phyloP scores from a whole-genome alignment of 164 flowering plant species.

The Chimonanthus salicifolius region DNA sequence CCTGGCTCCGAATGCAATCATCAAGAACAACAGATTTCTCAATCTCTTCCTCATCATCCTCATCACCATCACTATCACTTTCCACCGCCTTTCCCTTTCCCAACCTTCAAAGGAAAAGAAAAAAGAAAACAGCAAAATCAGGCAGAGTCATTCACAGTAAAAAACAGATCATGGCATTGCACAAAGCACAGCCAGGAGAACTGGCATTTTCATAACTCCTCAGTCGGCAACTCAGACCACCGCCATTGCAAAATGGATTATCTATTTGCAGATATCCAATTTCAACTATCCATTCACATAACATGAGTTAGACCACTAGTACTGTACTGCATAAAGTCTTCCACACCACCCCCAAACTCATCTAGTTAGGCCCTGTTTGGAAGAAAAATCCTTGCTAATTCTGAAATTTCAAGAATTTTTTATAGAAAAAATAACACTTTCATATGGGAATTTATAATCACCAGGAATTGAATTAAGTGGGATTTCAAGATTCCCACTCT shows the following conservation, averaged over 20 bases:
- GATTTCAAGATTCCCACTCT: too few relatives aligned
- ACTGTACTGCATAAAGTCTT: too few relatives aligned
- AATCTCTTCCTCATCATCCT: slow-evolving; percentile 27
- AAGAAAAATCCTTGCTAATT: background rate
- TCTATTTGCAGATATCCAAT: too few relatives aligned
- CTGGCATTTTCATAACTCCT: background rate
- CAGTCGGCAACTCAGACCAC: background rate
- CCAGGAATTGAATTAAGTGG: too few relatives aligned
- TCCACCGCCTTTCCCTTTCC: slow-evolving; percentile 61
- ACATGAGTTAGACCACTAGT: too few relatives aligned
- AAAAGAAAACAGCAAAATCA: background rate
- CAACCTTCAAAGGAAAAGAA: slow-evolving; percentile 37
- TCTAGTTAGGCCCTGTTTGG: too few relatives aligned
- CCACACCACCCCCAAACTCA: too few relatives aligned
- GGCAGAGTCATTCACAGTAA: background rate
- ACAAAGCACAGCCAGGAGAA: background rate
- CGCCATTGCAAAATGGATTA: too few relatives aligned
- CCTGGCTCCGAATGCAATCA: slow-evolving; percentile 39
- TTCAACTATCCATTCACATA: too few relatives aligned
- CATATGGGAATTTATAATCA: too few relatives aligned
- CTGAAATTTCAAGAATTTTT: background rate
- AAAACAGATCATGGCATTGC: background rate
- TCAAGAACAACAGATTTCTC: slow-evolving; percentile 52
- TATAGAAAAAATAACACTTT: too few relatives aligned
- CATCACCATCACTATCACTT: slow-evolving; percentile 46